Evolutionary conservation across 192 early-diverging fungal species (phyloP), one percentile per base, ranked within the genome.

Genomic region (Chytriomyces hyalinus): DNA sequence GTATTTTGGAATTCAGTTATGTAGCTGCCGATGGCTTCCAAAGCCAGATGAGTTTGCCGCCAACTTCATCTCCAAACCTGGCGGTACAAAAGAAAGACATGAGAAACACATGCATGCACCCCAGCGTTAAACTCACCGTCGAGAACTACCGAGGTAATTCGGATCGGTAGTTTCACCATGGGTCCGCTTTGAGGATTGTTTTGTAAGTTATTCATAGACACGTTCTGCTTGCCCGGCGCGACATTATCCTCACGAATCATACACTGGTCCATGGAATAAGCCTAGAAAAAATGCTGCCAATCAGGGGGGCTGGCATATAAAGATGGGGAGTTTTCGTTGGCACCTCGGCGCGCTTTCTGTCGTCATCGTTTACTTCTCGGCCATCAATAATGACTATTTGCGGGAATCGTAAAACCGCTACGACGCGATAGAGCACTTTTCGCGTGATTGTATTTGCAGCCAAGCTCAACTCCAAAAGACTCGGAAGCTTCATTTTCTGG

Each of bases 401-500:
- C 7, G 89, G 89, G 70, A 89, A 84, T 47, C 84, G 80, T 28
- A 90, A 75, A 26, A 89, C 82, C 20, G 89, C 59, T 2, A 82
- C 78, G 49, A 73, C 78, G 6, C 89, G 80, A 70, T 88, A 90
- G 44, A 86, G 63, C 28, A 85, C 81, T 75, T 88, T 90, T n/a
- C 88, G 81, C 5, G 83, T 81, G 10, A 90, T 79, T 10, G 87
- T 80, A 73, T 90, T 90, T 50, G 79, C 49, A 9, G 77, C 9
- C 36, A 90, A 76, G 22, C 83, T 86, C 6, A 90, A 46, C 62
- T 90, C 85, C 13, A 86, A n/a, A 6, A 90, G 69, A 51, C 76
- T 84, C 46, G 89, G 89, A 36, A 90, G 81, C 70, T 85, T 85
- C 80, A 89, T 84, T 89, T 90, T 90, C 86, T 88, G 63, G 43